A percentile compares a stretch with the other conserved stretches of the same genome.
Evolutionary conservation across 495 filamentous ascomycete genomes (phyloP).

Genomic region (Cryomyces antarcticus): DNA sequence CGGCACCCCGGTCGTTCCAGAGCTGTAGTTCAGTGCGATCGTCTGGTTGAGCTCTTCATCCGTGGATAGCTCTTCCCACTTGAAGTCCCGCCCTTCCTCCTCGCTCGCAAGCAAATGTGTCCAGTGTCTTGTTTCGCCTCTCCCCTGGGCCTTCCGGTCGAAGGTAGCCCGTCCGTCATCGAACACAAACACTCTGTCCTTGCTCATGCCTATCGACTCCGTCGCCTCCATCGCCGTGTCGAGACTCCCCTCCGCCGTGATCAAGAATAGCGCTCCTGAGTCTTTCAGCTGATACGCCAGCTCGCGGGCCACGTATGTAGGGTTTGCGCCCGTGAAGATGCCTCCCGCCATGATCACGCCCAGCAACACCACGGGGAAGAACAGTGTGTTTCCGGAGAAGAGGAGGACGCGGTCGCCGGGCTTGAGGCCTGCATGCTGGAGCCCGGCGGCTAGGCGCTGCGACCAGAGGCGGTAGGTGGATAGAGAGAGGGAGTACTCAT

Average conservation of each 20-base stretch:
- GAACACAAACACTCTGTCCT: constrained; percentile 15
- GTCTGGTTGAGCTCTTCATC: constrained; percentile 10
- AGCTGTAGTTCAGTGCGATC: constrained; percentile 43
- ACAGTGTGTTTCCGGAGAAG: constrained; percentile 28
- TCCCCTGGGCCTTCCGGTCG: constrained; percentile 1
- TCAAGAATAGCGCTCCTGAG: constrained; percentile 41
- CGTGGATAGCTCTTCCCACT: constrained; percentile 12
- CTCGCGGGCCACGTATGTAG: constrained; percentile 48
- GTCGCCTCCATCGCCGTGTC: constrained; percentile 16
- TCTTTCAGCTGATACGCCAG: constrained; percentile 57
- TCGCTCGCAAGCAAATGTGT: constrained; percentile 11
- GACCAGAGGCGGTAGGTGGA: constrained; percentile 45
- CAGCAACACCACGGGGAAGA: constrained; percentile 51
- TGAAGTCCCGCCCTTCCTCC: constrained; percentile 8
- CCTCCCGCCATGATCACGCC: constrained; percentile 62
- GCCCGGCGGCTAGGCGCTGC: constrained; percentile 50
- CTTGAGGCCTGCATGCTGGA: constrained; percentile 42
- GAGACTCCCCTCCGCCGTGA: constrained; percentile 13
- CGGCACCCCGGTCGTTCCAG: constrained; percentile 63
- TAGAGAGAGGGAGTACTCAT: constrained; percentile 32
- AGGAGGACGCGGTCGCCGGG: constrained; percentile 49
- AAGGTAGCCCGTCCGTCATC: constrained; percentile 17
- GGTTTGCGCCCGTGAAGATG: constrained; percentile 64
- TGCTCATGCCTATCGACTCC: constrained; percentile 6
- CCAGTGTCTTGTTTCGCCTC: constrained; percentile 11